These are phyloP conservation scores for Rasamsonia emersonii DNA, from an alignment of 2,329 filamentous ascomycete species.

Conservation along the genomic window DNA sequence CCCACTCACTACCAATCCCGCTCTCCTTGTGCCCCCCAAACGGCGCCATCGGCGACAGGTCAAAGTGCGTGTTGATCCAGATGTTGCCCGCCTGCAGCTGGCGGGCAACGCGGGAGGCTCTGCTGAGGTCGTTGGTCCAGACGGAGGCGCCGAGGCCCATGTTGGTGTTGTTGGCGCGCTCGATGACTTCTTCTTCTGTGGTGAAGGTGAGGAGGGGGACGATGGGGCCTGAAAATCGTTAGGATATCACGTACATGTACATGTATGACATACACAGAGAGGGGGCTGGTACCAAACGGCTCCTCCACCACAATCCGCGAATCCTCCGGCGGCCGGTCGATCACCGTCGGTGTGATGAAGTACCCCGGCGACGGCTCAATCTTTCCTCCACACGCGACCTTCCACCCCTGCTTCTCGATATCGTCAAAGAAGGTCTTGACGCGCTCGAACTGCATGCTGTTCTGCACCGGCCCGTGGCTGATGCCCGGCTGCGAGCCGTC, in stretches of 20 bases:
- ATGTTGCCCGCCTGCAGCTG: constrained; percentile 41
- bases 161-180: constrained; percentile 41
- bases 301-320: constrained; percentile 39
- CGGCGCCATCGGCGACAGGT: constrained; percentile 62
- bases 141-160: constrained; percentile 44
- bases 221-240: constrained; percentile 40
- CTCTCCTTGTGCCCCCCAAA: constrained; percentile 59
- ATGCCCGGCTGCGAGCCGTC: constrained; percentile 24
- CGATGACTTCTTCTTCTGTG: constrained; percentile 39
- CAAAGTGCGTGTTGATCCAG: constrained; percentile 50
- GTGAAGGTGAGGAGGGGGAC: constrained; percentile 41
- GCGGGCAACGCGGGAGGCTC: constrained; percentile 39
- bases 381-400: constrained; percentile 43
- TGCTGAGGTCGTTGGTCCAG: constrained; percentile 42
- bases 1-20: constrained; percentile 65
- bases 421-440: constrained; percentile 47
- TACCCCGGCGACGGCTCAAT: constrained; percentile 46
- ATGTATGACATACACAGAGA: constrained; percentile 1
- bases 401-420: constrained; percentile 42
- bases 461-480: constrained; percentile 52
- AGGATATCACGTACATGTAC: neutral
- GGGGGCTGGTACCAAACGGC: constrained; percentile 43
- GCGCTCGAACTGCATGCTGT: constrained; percentile 51
- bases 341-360: constrained; percentile 41
- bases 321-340: constrained; percentile 29